A percentile compares a stretch with the other conserved stretches of the same genome.
Evolutionary conservation across 2,329 filamentous ascomycete species (phyloP).

Genomic region (Eurotiales sp.): DNA sequence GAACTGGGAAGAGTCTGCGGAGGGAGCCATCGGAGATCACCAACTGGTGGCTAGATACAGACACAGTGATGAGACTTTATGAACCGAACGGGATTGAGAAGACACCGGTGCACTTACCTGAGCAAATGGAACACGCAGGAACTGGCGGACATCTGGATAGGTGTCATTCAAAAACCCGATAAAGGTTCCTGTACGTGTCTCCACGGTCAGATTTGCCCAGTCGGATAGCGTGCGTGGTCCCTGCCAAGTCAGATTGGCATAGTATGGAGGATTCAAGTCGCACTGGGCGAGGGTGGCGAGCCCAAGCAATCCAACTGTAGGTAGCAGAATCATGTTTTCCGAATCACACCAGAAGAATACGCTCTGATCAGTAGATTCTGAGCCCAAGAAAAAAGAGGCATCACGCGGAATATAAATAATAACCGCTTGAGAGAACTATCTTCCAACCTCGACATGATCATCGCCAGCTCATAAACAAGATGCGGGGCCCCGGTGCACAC

Average conservation of each 20-base stretch:
- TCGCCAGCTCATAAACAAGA: too few species aligned
- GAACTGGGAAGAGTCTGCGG: constrained; percentile 18
- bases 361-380: too few species aligned
- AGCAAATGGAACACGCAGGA: constrained; percentile 36
- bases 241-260: constrained; percentile 19
- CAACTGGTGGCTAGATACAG: constrained; percentile 22
- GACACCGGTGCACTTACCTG: constrained; percentile 18
- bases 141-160: constrained; percentile 35
- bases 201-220: constrained; percentile 18
- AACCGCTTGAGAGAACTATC: too few species aligned
- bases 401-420: too few species aligned
- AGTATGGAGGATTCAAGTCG: constrained; percentile 14
- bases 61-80: too few species aligned
- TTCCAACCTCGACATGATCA: too few species aligned
- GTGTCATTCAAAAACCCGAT: constrained; percentile 31
- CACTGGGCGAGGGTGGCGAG: not conserved
- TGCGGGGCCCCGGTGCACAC: too few species aligned
- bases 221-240: constrained; percentile 16
- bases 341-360: too few species aligned
- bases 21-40: constrained; percentile 31
- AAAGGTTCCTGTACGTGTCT: constrained; percentile 20
- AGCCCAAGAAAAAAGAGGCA: too few species aligned
- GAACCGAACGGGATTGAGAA: not conserved
- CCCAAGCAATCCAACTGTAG: not conserved
- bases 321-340: not conserved